Evolutionary conservation across 176 grass and related monocot species (phyloP), one percentile per base, ranked within the genome.

Genomic region (Oryza glaberrima): DNA sequence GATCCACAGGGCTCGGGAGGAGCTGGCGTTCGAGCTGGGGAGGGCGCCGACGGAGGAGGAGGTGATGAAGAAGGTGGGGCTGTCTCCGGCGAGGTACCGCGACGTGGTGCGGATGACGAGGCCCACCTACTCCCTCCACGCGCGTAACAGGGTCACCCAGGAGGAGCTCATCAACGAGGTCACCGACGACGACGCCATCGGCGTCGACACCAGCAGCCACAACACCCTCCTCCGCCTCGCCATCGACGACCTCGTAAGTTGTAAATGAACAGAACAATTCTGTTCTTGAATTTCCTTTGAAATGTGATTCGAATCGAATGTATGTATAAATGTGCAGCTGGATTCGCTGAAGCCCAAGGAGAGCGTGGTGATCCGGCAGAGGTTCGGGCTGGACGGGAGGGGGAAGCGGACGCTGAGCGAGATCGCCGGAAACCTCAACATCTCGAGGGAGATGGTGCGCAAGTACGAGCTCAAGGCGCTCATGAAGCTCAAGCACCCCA

Each of bases 291-390:
- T 20, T 7, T 7, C 38, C 1, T 40, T 8, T 17, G 22, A 6
- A 17, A 32, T 30, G 49, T 7, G 2, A 13, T 45, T 14, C 35
- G 35, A 36, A 40, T 40, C 43, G 34, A 0, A 69, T 58, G 17
- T 4, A 64, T 15, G 3, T 43, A 3, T 35, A 22, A 30, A 20
- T 20, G 19, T 81, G 74, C 82, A 98, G 96, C 73, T 98, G 32
- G 96, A 98, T 84, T 98, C 96, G 8, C 93, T 98, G 25, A 98
- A 90, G 81, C 96, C 96, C 13, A 98, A 98, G 85, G 96, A 98
- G 85, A 98, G 80, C 73, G 48, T 98, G 78, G 96, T 98, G 51
- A 95, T 98, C 75, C 48, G 96, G 74, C 96, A 98, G 74, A 90
- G 93, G 38, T 98, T 88, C 60, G 95, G 95, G 9, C 86, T 98